Percentiles rank a stretch among this genome's conserved stretches.
These are phyloP conservation scores for Penicillium digitatum DNA, from an alignment of 2,329 filamentous ascomycete species.

Conservation along the genomic window DNA sequence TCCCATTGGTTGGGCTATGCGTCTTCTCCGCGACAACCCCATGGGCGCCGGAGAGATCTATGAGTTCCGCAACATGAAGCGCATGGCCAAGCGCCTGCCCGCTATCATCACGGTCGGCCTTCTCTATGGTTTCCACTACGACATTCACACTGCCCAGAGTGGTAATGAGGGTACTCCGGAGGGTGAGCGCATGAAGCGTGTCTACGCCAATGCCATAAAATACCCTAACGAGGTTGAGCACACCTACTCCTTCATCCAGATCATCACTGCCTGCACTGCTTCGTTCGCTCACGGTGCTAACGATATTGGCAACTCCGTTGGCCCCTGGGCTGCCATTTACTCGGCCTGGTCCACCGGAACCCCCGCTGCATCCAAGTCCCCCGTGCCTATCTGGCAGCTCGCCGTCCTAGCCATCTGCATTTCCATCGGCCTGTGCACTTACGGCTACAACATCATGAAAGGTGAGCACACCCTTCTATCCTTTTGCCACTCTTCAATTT, in stretches of 20 bases:
- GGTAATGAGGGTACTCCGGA: conserved; percentile 70
- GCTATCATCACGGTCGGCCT: conserved; percentile 60
- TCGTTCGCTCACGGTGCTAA: conserved; percentile 66
- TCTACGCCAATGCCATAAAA: conserved; percentile 62
- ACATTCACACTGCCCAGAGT: conserved; percentile 72
- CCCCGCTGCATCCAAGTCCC: conserved; percentile 58
- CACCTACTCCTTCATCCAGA: conserved; percentile 52
- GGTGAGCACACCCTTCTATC: conserved; percentile 43
- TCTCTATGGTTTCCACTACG: conserved; percentile 75
- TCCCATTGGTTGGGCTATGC: conserved; percentile 80
- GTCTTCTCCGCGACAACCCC: conserved; percentile 68
- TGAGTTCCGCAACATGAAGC: conserved; percentile 66
- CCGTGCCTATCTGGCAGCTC: conserved; percentile 72
- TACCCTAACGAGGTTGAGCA: conserved; percentile 69
- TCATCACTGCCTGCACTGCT: conserved; percentile 51
- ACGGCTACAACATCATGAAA: conserved; percentile 83
- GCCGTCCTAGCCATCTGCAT: conserved; percentile 63
- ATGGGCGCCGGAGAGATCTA: conserved; percentile 70
- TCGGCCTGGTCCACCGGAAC: conserved; percentile 62
- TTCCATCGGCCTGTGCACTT: conserved; percentile 65
- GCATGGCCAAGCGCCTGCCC: conserved; percentile 62
- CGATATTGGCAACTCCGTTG: conserved; percentile 69
- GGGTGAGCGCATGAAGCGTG: conserved; percentile 64
- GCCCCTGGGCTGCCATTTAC: conserved; percentile 68
- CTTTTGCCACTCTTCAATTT: not conserved